phyloP scores from a whole-genome alignment of 2,329 filamentous ascomycete genomes.

The Cordyceps fumosorosea region DNA sequence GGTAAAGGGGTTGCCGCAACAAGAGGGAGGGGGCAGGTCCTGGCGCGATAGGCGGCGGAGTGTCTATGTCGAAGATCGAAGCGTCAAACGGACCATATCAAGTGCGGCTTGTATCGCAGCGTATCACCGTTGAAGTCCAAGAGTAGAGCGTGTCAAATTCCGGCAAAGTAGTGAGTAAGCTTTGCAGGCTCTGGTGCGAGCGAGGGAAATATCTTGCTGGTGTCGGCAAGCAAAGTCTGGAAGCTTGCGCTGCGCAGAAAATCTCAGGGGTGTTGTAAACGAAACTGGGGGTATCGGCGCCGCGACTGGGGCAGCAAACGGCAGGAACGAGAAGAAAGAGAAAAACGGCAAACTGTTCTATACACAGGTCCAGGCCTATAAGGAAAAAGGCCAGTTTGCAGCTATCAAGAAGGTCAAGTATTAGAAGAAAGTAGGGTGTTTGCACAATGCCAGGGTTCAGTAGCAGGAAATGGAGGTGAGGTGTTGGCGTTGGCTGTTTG shows the following conservation, averaged over 20 bases:
- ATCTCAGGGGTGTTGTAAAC: conserved; percentile 13
- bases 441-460: neutral
- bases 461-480: conserved; percentile 8
- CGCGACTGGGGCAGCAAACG: conserved; percentile 1
- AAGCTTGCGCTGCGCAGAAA: conserved; percentile 2
- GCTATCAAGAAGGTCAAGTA: neutral
- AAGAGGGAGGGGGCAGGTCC: neutral
- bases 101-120: neutral
- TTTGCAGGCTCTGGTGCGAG: neutral
- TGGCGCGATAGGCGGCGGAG: neutral
- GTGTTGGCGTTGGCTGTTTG: neutral
- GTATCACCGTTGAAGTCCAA: neutral
- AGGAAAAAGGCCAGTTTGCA: neutral
- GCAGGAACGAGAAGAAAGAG: neutral
- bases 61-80: neutral
- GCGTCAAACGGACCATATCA: conserved; percentile 11
- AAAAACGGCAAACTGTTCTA: neutral
- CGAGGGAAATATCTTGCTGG: neutral
- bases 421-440: conserved; percentile 1
- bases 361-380: neutral
- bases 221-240: neutral
- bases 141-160: neutral
- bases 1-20: neutral
- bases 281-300: conserved; percentile 10
- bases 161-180: neutral